Evolutionary conservation across 495 filamentous ascomycete species (phyloP).

Genomic region (Acidiella bohemica): DNA sequence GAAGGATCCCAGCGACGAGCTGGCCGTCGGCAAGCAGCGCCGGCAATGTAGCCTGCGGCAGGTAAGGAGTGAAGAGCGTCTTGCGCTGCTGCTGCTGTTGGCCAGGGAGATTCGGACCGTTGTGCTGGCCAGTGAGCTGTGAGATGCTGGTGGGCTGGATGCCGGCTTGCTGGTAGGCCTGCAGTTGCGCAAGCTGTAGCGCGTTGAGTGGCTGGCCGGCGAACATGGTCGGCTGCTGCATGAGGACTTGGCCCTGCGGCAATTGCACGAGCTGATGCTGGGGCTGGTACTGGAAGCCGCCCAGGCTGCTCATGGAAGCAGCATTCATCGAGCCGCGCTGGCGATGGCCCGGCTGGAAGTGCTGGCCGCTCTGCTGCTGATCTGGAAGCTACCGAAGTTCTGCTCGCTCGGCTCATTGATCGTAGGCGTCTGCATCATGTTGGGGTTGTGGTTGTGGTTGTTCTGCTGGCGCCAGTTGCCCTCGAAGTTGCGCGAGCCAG

Average conservation of each 20-base stretch:
- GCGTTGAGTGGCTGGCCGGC: slow-evolving; percentile 75
- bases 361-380: slow-evolving; percentile 38
- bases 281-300: slow-evolving; percentile 78
- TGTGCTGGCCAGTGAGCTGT: slow-evolving; percentile 61
- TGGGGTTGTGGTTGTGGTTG: too few relatives aligned
- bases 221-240: slow-evolving; percentile 59
- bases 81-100: slow-evolving; percentile 89
- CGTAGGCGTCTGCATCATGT: slow-evolving; percentile 38
- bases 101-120: slow-evolving; percentile 41
- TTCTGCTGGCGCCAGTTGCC: slow-evolving; percentile 92
- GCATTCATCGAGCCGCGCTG: slow-evolving; percentile 61
- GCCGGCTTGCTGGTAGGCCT: slow-evolving; percentile 53
- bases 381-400: slow-evolving; percentile 53
- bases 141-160: slow-evolving; percentile 33
- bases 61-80: slow-evolving; percentile 94
- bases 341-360: slow-evolving; percentile 89
- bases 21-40: slow-evolving; percentile 84
- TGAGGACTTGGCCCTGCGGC: slow-evolving; percentile 63
- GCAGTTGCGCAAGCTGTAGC: slow-evolving; percentile 76
- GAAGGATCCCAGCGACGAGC: slow-evolving; percentile 87
- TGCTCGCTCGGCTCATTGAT: slow-evolving; percentile 26
- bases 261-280: slow-evolving; percentile 85
- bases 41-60: slow-evolving; percentile 88
- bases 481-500: slow-evolving; percentile 84
- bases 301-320: slow-evolving; percentile 74